phyloP scores from a whole-genome alignment of 257 asterid species.

The Striga asiatica region DNA sequence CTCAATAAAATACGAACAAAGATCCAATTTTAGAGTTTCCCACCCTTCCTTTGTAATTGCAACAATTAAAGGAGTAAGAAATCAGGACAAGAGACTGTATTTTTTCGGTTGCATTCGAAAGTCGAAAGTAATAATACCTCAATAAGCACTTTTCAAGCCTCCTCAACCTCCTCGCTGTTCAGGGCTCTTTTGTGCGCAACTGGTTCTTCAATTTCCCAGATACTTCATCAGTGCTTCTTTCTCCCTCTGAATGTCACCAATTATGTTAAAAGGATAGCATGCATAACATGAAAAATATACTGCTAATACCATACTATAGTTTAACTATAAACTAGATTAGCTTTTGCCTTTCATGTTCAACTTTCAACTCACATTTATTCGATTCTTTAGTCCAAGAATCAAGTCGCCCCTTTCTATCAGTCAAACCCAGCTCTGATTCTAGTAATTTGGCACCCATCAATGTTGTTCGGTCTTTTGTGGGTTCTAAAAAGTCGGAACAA shows the following conservation, averaged over 20 bases:
- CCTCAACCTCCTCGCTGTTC: conserved; percentile 39
- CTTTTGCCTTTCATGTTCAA: conserved; percentile 71
- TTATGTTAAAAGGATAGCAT: not conserved
- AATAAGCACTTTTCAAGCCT: conserved; percentile 40
- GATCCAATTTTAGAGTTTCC: too few species aligned
- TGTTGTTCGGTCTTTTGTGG: too few species aligned
- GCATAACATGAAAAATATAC: too few species aligned
- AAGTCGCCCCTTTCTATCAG: conserved; percentile 37
- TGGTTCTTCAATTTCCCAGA: conserved; percentile 17
- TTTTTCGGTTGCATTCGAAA: too few species aligned
- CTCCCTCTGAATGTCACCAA: conserved; percentile 42
- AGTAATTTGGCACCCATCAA: too few species aligned
- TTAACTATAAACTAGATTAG: conserved; percentile 22
- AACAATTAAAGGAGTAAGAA: not conserved
- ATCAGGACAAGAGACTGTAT: not conserved
- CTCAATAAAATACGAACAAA: too few species aligned
- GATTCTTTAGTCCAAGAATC: conserved; percentile 65
- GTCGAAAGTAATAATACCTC: conserved; percentile 23
- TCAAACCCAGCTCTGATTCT: too few species aligned
- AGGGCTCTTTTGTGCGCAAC: conserved; percentile 32
- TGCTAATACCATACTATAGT: too few species aligned
- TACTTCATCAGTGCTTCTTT: conserved; percentile 47
- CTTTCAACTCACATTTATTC: conserved; percentile 61
- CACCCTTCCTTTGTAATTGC: too few species aligned
- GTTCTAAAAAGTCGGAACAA: too few species aligned